phyloP scores from a whole-genome alignment of 129 eudicot genomes.

The Logfia minima region DNA sequence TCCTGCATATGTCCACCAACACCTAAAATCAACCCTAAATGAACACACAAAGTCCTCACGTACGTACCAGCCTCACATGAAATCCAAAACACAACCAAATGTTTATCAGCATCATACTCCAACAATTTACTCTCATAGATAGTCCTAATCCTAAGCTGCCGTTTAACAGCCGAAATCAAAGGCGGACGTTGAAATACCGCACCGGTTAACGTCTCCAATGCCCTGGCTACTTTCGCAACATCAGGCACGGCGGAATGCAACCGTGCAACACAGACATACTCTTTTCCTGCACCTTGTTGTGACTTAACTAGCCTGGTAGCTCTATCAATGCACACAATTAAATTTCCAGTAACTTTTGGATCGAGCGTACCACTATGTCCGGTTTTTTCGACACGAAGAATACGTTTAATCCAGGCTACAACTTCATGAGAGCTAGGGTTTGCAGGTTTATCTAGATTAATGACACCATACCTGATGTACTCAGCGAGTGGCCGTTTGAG shows the following conservation, averaged over 20 bases:
- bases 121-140: conserved; percentile 79
- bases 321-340: conserved; percentile 81
- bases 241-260: conserved; percentile 73
- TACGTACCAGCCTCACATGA: conserved; percentile 92
- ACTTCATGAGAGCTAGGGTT: conserved; percentile 91
- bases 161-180: conserved; percentile 79
- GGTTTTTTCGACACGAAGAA: conserved; percentile 77
- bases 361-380: conserved; percentile 86
- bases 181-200: conserved; percentile 94
- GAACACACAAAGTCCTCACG: conserved; percentile 91
- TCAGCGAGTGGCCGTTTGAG: conserved; percentile 77
- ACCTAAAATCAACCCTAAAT: conserved; percentile 81
- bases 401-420: conserved; percentile 90
- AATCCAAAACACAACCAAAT: conserved; percentile 94
- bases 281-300: conserved; percentile 95
- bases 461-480: conserved; percentile 76
- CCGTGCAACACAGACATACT: conserved; percentile 85
- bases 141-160: conserved; percentile 87
- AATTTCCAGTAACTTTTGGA: conserved; percentile 84
- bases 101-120: conserved; percentile 74
- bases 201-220: conserved; percentile 72
- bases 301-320: conserved; percentile 89
- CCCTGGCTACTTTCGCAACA: conserved; percentile 75
- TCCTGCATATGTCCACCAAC: conserved; percentile 98
- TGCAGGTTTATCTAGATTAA: conserved; percentile 83